These are phyloP conservation scores for Globisporangium cederbergense DNA, from an alignment of 352 stramenopile genomes.

Conservation along the genomic window DNA sequence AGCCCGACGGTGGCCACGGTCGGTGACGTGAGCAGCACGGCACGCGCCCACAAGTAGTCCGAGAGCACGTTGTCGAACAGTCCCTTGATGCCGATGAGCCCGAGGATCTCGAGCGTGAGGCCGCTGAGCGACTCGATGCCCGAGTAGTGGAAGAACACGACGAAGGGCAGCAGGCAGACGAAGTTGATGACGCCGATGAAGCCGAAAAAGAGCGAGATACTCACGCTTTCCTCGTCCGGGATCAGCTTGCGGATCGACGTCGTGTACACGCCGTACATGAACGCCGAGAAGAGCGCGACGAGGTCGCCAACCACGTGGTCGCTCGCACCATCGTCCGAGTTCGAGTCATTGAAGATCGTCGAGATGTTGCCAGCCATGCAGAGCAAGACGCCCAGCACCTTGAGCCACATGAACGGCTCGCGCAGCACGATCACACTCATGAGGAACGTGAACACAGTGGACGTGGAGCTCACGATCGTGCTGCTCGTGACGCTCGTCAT, in stretches of 20 bases:
- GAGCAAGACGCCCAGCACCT: slow-evolving; percentile 84
- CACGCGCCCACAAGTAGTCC: slow-evolving; percentile 94
- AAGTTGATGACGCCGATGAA: slow-evolving; percentile 92
- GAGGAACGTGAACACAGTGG: slow-evolving; percentile 92
- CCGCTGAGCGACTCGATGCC: slow-evolving; percentile 63
- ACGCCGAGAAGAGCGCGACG: slow-evolving; percentile 63
- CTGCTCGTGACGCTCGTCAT: slow-evolving; percentile 92
- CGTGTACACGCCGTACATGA: slow-evolving; percentile 95
- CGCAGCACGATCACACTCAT: slow-evolving; percentile 82
- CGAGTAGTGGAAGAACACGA: slow-evolving; percentile 68
- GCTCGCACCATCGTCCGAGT: slow-evolving; percentile 22
- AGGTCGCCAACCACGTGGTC: slow-evolving; percentile 63
- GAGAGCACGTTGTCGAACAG: slow-evolving; percentile 95
- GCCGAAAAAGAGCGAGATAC: slow-evolving; percentile 94
- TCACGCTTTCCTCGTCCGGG: slow-evolving; percentile 84
- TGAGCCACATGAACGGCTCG: slow-evolving; percentile 79
- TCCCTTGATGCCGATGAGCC: slow-evolving; percentile 86
- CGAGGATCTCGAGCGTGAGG: slow-evolving; percentile 75
- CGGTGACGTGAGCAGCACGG: slow-evolving; percentile 94
- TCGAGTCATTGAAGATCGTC: slow-evolving; percentile 80
- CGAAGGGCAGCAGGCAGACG: slow-evolving; percentile 56
- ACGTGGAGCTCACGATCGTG: slow-evolving; percentile 94
- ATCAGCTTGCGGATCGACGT: slow-evolving; percentile 77
- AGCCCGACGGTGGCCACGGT: slow-evolving; percentile 96
- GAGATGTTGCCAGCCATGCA: slow-evolving; percentile 90